A percentile compares a stretch with the other conserved stretches of the same genome.
Evolutionary conservation across 176 grass and related monocot genomes (phyloP).

Genomic region (Microstegium vimineum): DNA sequence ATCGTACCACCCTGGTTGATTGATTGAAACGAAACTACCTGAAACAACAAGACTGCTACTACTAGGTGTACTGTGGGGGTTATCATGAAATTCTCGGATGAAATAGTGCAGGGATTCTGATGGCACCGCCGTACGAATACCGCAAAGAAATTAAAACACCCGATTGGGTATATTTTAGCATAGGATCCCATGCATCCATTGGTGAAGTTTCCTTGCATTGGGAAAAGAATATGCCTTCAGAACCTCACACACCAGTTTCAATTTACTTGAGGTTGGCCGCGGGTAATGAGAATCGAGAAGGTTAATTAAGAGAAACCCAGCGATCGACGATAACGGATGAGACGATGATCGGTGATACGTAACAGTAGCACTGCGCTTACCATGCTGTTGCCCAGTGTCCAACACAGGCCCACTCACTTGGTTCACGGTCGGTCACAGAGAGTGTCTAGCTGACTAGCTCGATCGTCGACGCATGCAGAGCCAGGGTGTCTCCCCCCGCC

Average conservation of each 20-base stretch:
- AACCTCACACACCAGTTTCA: background rate
- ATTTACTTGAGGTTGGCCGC: background rate
- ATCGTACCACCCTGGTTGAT: background rate
- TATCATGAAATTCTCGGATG: background rate
- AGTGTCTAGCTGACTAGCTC: too few species aligned
- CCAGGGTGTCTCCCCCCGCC: background rate
- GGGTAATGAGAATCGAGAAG: background rate
- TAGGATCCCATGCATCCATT: background rate
- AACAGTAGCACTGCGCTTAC: background rate
- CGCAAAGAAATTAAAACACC: background rate
- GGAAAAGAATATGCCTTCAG: background rate
- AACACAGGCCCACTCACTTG: background rate
- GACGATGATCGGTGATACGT: background rate
- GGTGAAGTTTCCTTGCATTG: background rate
- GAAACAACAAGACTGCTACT: background rate
- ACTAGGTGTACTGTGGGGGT: background rate
- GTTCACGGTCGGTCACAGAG: background rate
- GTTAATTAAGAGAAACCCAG: background rate
- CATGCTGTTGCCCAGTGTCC: background rate
- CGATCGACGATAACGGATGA: background rate
- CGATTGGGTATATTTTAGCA: background rate
- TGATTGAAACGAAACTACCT: conserved; percentile 7
- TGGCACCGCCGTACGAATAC: background rate
- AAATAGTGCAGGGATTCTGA: background rate
- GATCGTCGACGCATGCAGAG: background rate